Evolutionary conservation across 495 filamentous ascomycete species (phyloP).

Genomic region (Clavariopsis aquatica): DNA sequence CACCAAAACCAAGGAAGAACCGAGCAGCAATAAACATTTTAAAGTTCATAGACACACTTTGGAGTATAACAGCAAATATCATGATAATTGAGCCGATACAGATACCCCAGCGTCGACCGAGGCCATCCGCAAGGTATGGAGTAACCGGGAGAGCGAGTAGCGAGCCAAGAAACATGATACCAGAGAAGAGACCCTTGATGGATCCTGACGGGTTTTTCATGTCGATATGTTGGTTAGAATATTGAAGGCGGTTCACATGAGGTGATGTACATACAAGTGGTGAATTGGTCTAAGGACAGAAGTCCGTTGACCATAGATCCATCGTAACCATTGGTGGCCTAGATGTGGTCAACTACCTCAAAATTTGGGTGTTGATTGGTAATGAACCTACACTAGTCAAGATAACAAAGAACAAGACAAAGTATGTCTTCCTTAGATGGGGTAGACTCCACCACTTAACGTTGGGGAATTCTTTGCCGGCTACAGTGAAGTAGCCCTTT

Average conservation of each 20-base stretch:
- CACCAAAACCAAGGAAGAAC: slow-evolving; percentile 57
- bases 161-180: slow-evolving; percentile 69
- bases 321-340: slow-evolving; percentile 38
- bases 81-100: slow-evolving; percentile 64
- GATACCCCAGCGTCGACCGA: slow-evolving; percentile 63
- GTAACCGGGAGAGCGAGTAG: slow-evolving; percentile 65
- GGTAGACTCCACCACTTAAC: slow-evolving; percentile 24
- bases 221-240: slow-evolving; percentile 18
- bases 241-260: not conserved
- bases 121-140: slow-evolving; percentile 61
- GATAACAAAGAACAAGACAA: slow-evolving; percentile 33
- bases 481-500: slow-evolving; percentile 37
- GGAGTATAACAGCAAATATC: slow-evolving; percentile 61
- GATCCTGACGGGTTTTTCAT: slow-evolving; percentile 54
- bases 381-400: slow-evolving; percentile 26
- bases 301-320: slow-evolving; percentile 51
- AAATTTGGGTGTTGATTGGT: not conserved
- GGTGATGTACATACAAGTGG: slow-evolving; percentile 27
- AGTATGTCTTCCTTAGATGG: slow-evolving; percentile 29
- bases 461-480: slow-evolving; percentile 34
- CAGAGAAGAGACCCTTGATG: slow-evolving; percentile 62
- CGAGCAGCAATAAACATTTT: slow-evolving; percentile 44
- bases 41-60: slow-evolving; percentile 54
- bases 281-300: slow-evolving; percentile 46
- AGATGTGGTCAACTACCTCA: not conserved